These are phyloP conservation scores for Pestalotiopsis sp. DNA, from an alignment of 2,329 filamentous ascomycete genomes.

Conservation along the genomic window DNA sequence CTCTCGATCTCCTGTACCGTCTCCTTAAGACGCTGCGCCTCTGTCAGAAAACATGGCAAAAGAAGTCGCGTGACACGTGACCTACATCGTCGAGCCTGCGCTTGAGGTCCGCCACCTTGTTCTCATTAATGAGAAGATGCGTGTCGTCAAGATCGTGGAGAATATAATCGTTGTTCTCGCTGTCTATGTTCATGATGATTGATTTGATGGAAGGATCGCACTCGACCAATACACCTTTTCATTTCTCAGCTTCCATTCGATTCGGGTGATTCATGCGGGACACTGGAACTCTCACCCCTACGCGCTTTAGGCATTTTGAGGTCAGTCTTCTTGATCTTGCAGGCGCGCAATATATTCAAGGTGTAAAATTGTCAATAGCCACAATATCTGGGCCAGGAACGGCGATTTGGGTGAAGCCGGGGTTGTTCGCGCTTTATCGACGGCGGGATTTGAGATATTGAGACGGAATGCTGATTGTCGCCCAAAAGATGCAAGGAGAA, in stretches of 20 bases:
- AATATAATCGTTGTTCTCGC: constrained; percentile 70
- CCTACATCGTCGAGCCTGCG: constrained; percentile 67
- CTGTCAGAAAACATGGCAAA: constrained; percentile 20
- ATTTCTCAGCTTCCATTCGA: constrained; percentile 12
- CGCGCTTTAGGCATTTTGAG: constrained; percentile 6
- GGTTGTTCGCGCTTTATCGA: not conserved
- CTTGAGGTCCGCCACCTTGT: constrained; percentile 71
- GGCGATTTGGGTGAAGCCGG: not conserved
- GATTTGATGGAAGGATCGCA: constrained; percentile 88
- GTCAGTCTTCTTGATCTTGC: not conserved
- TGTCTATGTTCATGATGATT: constrained; percentile 79
- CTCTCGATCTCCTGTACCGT: constrained; percentile 51
- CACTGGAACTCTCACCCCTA: constrained; percentile 2
- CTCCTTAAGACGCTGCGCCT: constrained; percentile 49
- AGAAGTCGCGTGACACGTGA: constrained; percentile 16
- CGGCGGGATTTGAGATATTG: not conserved
- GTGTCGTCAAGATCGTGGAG: constrained; percentile 81
- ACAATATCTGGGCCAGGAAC: not conserved
- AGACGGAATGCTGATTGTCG: not conserved
- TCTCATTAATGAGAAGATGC: constrained; percentile 74
- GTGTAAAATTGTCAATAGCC: not conserved
- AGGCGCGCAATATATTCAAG: not conserved
- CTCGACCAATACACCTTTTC: constrained; percentile 71
- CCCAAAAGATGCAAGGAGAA: not conserved
- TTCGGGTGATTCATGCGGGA: not conserved